Percentiles rank a stretch among this genome's conserved stretches.
Conservation (phyloP, 768 basidiomycete species). For the Suillus decipiens region DNA sequence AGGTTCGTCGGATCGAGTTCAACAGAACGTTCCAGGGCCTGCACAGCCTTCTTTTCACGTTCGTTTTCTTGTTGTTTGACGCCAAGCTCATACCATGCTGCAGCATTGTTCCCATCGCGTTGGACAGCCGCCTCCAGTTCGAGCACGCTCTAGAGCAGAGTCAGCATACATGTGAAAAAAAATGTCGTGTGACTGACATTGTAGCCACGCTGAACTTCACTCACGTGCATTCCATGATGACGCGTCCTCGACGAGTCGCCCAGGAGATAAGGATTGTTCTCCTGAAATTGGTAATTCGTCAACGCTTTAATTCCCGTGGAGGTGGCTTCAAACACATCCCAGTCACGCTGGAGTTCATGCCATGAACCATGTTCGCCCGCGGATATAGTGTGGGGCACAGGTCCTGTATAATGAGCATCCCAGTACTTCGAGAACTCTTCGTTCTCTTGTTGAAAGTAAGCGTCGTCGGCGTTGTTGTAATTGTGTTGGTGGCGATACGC, state of each 20-base stretch:
- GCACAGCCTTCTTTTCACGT: slow-evolving; percentile 86
- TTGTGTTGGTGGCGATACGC: slow-evolving; percentile 23
- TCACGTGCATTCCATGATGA: slow-evolving; percentile 45
- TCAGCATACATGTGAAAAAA: slow-evolving; percentile 20
- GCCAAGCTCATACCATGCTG: slow-evolving; percentile 89
- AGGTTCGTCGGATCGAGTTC: slow-evolving; percentile 78
- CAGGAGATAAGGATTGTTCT: slow-evolving; percentile 75
- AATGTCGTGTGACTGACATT: slow-evolving; percentile 39
- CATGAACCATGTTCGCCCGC: slow-evolving; percentile 44
- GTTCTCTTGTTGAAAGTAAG: slow-evolving; percentile 74
- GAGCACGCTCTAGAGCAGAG: slow-evolving; percentile 65
- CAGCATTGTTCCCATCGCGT: slow-evolving; percentile 64
- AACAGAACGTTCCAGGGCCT: slow-evolving; percentile 78
- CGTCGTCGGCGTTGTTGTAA: slow-evolving; percentile 51
- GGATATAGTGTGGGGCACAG: slow-evolving; percentile 14
- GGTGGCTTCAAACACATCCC: slow-evolving; percentile 83
- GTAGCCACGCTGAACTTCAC: slow-evolving; percentile 28
- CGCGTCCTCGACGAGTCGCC: slow-evolving; percentile 55
- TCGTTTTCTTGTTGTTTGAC: slow-evolving; percentile 99
- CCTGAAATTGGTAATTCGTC: slow-evolving; percentile 68
- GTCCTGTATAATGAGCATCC: slow-evolving; percentile 42
- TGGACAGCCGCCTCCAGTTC: slow-evolving; percentile 91
- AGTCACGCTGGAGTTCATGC: slow-evolving; percentile 71
- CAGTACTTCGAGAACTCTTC: slow-evolving; percentile 65
- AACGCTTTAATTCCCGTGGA: slow-evolving; percentile 60